Conservation (phyloP, 2,329 filamentous ascomycete genomes). For the Trichoderma sp. region DNA sequence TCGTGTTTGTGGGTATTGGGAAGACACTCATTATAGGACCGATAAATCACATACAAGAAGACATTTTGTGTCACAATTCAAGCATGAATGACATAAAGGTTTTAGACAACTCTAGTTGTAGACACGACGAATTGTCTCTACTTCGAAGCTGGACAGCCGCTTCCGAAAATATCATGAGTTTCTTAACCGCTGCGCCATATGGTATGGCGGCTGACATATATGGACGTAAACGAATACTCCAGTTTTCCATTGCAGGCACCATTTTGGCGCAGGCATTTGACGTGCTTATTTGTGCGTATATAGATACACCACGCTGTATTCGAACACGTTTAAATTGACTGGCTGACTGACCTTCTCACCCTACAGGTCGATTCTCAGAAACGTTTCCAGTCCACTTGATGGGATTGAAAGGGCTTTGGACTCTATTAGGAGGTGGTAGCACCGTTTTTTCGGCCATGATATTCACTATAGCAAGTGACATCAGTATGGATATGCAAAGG, state of each 20-base stretch:
- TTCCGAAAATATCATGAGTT: conserved; percentile 4
- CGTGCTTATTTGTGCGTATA: conserved; percentile 11
- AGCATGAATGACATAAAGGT: background rate
- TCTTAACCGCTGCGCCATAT: conserved; percentile 5
- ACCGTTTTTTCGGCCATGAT: conserved; percentile 15
- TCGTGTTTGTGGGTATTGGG: conserved; percentile 3
- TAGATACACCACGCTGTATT: conserved; percentile 4
- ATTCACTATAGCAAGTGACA: conserved; percentile 10
- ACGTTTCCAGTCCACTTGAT: conserved; percentile 8
- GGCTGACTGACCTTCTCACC: background rate
- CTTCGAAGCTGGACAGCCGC: conserved; percentile 15
- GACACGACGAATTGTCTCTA: background rate
- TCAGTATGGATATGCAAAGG: conserved; percentile 10
- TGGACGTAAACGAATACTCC: conserved; percentile 19
- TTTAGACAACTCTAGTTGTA: background rate
- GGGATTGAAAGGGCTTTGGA: conserved; percentile 14
- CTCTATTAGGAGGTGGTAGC: conserved; percentile 13
- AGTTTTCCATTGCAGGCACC: conserved; percentile 9
- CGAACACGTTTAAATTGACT: background rate
- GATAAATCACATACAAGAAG: conserved; percentile 10
- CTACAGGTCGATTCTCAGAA: conserved; percentile 16
- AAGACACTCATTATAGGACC: conserved; percentile 13
- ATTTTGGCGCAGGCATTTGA: conserved; percentile 21
- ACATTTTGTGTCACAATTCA: conserved; percentile 15
- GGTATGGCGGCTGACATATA: conserved; percentile 19